Percentiles rank a stretch among this genome's conserved stretches.
Evolutionary conservation across 2,329 filamentous ascomycete species (phyloP).

Genomic region (Ophiosphaerella narmari): DNA sequence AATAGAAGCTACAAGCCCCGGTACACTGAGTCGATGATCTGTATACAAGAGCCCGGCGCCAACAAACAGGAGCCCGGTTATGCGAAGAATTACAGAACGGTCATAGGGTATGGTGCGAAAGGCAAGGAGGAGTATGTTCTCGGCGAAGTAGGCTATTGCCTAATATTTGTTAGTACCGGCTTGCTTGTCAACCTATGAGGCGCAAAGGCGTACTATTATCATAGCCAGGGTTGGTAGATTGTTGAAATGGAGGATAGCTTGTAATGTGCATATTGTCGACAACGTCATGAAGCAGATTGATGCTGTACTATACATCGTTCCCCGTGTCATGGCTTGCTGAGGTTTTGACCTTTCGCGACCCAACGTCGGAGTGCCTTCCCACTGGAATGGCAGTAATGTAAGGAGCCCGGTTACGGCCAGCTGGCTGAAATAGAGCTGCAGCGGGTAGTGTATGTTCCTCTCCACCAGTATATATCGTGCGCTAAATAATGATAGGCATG

Average conservation of each 20-base stretch:
- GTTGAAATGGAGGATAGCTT: slow-evolving; percentile 36
- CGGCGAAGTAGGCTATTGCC: slow-evolving; percentile 23
- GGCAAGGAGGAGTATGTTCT: slow-evolving; percentile 16
- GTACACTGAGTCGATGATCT: slow-evolving; percentile 33
- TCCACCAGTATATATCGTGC: slow-evolving; percentile 29
- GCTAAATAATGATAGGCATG: slow-evolving; percentile 19
- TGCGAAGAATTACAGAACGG: slow-evolving; percentile 16
- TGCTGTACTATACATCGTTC: slow-evolving; percentile 3
- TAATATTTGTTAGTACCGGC: slow-evolving; percentile 2
- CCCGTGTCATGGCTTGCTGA: neutral
- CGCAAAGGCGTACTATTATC: slow-evolving; percentile 28
- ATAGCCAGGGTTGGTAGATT: slow-evolving; percentile 38
- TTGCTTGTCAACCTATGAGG: neutral
- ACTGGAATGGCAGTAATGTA: neutral
- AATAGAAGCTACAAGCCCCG: slow-evolving; percentile 25
- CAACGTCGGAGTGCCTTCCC: neutral
- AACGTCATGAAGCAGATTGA: slow-evolving; percentile 18
- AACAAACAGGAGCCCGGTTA: slow-evolving; percentile 15
- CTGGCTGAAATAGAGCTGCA: slow-evolving; percentile 19
- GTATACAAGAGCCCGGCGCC: slow-evolving; percentile 22
- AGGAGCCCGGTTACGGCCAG: slow-evolving; percentile 11
- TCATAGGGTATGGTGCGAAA: slow-evolving; percentile 6
- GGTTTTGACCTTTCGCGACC: neutral
- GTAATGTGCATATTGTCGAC: slow-evolving; percentile 25
- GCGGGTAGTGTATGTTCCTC: slow-evolving; percentile 25